These are phyloP conservation scores for Epichloe uncinata DNA, from an alignment of 2,329 filamentous ascomycete species.

Conservation along the genomic window DNA sequence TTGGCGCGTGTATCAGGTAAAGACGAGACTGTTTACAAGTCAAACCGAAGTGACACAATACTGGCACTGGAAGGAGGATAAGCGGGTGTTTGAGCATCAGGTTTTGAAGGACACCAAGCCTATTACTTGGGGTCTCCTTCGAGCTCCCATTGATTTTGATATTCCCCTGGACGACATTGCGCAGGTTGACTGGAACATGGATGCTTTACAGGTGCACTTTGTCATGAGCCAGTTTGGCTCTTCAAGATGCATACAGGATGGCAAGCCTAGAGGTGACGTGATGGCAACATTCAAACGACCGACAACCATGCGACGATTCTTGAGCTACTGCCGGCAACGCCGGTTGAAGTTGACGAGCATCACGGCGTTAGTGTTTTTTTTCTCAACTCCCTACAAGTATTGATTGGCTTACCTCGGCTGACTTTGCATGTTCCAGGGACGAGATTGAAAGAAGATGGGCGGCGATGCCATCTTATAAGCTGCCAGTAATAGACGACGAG, in stretches of 20 bases:
- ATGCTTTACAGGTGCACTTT: conserved; percentile 29
- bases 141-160: conserved; percentile 37
- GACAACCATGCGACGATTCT: conserved; percentile 38
- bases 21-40: conserved; percentile 32
- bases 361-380: conserved; percentile 23
- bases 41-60: conserved; percentile 38
- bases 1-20: conserved; percentile 40
- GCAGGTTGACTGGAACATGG: conserved; percentile 30
- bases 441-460: conserved; percentile 25
- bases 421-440: conserved; percentile 13
- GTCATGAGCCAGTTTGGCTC: conserved; percentile 19
- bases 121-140: conserved; percentile 35
- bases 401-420: conserved; percentile 8
- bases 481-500: conserved; percentile 16
- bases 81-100: conserved; percentile 37
- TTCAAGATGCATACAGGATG: conserved; percentile 15
- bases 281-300: conserved; percentile 39
- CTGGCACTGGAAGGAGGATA: conserved; percentile 35
- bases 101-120: conserved; percentile 32
- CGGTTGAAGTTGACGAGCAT: conserved; percentile 27
- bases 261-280: conserved; percentile 29
- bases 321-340: conserved; percentile 32
- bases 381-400: neutral
- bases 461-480: conserved; percentile 20
- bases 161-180: conserved; percentile 32